These are phyloP conservation scores for Panicum hallii DNA, from an alignment of 202 grass and related monocot species.

Conservation along the genomic window DNA sequence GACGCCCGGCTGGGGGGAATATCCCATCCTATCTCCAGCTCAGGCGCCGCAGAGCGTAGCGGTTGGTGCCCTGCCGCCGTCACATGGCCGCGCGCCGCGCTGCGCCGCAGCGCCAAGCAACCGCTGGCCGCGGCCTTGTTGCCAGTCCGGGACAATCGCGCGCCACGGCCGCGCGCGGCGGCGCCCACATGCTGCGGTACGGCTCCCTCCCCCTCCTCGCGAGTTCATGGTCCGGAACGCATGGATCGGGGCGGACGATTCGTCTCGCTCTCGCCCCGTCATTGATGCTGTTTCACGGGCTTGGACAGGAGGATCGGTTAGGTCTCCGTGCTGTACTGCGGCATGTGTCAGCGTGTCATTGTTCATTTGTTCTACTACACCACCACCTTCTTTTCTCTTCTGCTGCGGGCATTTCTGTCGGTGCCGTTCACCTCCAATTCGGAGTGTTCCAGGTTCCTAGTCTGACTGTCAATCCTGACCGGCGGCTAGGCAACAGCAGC, in stretches of 20 bases:
- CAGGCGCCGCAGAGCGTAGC: conserved; percentile 9
- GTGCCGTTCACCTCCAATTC: neutral
- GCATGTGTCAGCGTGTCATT: neutral
- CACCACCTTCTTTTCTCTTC: neutral
- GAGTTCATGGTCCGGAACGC: no score
- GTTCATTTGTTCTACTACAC: no score
- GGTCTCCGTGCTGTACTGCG: conserved; percentile 4
- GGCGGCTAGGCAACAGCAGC: no score
- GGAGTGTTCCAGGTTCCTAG: neutral
- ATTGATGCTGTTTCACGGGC: neutral
- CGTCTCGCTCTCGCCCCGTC: neutral
- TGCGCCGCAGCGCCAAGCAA: no score
- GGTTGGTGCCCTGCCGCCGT: conserved; percentile 22
- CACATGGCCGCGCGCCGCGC: conserved; percentile 15
- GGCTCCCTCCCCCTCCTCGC: no score
- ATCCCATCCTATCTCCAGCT: conserved; percentile 39
- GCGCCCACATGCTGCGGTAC: no score
- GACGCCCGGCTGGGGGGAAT: conserved; percentile 39
- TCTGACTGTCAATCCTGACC: neutral
- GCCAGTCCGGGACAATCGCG: no score
- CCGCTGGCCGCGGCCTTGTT: no score
- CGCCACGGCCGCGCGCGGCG: no score
- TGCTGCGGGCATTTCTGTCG: neutral
- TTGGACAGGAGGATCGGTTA: neutral
- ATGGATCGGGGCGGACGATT: neutral